Percentiles rank a stretch among this genome's conserved stretches.
phyloP scores from a whole-genome alignment of 2,329 filamentous ascomycete species.

The Diaporthe longicolla region DNA sequence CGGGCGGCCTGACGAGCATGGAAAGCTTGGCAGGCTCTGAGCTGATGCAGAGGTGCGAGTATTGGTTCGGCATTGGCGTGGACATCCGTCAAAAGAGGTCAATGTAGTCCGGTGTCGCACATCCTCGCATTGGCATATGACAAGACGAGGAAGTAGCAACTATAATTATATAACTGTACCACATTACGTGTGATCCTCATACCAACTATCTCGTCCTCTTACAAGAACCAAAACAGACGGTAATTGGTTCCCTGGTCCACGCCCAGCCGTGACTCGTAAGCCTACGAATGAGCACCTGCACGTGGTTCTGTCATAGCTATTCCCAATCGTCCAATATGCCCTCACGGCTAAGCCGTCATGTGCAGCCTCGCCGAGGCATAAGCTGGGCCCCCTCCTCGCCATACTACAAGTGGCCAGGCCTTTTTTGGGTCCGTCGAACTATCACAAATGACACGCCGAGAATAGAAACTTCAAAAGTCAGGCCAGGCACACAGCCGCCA shows the following conservation, averaged over 20 bases:
- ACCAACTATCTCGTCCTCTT: neutral
- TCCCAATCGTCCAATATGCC: neutral
- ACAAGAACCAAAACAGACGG: neutral
- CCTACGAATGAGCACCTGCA: too few species aligned
- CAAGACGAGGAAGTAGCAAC: neutral
- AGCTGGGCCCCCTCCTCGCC: neutral
- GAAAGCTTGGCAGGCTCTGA: constrained; percentile 43
- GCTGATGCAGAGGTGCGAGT: constrained; percentile 43
- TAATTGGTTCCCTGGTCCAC: neutral
- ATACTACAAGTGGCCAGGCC: neutral
- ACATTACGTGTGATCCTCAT: neutral
- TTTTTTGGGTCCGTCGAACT: neutral
- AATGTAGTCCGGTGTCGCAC: neutral
- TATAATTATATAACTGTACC: constrained; percentile 7
- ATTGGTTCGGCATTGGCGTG: constrained; percentile 38
- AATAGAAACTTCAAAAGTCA: constrained; percentile 1
- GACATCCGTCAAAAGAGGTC: constrained; percentile 33
- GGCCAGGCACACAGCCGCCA: constrained; percentile 1
- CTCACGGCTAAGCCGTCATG: neutral
- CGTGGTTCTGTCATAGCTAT: neutral
- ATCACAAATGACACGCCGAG: constrained; percentile 10
- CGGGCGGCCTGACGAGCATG: constrained; percentile 48
- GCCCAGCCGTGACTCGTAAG: neutral
- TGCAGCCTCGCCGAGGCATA: neutral
- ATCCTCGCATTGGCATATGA: neutral